These are phyloP conservation scores for Vitis rupestris DNA, from an alignment of 164 flowering plant species.

Conservation along the genomic window DNA sequence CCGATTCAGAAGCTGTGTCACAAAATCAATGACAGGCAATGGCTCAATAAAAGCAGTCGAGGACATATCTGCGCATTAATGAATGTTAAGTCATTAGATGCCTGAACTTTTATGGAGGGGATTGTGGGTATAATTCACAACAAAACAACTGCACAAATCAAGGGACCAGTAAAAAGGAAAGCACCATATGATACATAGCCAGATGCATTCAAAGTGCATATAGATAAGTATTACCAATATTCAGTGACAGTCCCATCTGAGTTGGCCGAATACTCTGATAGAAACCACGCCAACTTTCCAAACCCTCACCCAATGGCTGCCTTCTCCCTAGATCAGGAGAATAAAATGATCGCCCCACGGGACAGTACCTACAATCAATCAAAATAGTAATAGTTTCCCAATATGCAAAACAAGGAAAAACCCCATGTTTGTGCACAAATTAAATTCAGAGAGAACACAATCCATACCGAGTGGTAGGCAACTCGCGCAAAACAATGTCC, in stretches of 20 bases:
- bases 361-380: conserved; percentile 50
- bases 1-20: conserved; percentile 63
- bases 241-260: conserved; percentile 94
- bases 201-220: background rate
- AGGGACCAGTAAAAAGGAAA: background rate
- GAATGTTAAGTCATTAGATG: background rate
- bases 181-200: background rate
- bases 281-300: conserved; percentile 97
- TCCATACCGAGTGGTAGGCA: conserved; percentile 67
- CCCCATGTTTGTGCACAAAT: background rate
- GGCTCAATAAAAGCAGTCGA: conserved; percentile 98
- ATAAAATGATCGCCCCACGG: conserved; percentile 90
- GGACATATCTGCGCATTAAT: conserved; percentile 63
- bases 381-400: background rate
- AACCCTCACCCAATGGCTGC: conserved; percentile 83
- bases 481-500: conserved; percentile 91
- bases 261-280: conserved; percentile 98
- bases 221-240: conserved; percentile 57
- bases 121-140: background rate
- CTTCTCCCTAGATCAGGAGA: conserved; percentile 81
- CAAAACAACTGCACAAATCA: background rate
- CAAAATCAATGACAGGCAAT: conserved; percentile 85
- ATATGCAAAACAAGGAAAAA: background rate
- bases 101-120: background rate
- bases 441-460: background rate